Conservation (phyloP, 768 basidiomycete species). For the Lyophyllum semitale region DNA sequence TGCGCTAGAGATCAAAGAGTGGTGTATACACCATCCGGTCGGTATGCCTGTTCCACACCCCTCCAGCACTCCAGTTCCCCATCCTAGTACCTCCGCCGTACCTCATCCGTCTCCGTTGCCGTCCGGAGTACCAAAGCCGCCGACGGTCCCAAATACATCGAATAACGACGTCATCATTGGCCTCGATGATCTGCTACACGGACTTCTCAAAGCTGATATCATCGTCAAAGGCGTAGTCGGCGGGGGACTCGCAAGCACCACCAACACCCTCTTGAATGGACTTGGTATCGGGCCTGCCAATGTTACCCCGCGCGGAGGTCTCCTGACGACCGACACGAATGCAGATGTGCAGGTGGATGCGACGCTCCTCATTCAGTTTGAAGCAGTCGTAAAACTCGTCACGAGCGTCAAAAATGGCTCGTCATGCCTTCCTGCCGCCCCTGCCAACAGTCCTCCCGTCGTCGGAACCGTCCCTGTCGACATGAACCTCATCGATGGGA, state of each 20-base stretch:
- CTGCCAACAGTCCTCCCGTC: neutral
- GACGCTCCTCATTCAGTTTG: slow-evolving; percentile 9
- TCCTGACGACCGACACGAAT: too few relatives aligned
- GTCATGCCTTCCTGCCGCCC: slow-evolving; percentile 1
- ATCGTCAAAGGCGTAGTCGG: slow-evolving; percentile 21
- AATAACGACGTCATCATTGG: slow-evolving; percentile 24
- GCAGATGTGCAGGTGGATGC: too few relatives aligned
- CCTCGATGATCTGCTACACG: slow-evolving; percentile 23
- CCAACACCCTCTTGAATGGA: slow-evolving; percentile 22
- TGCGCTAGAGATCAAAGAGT: slow-evolving; percentile 9
- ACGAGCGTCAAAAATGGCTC: slow-evolving; percentile 7
- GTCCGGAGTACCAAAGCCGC: neutral
- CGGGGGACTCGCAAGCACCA: too few relatives aligned
- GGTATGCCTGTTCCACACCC: neutral
- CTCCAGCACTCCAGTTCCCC: neutral
- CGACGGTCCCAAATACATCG: neutral
- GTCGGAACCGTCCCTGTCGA: slow-evolving; percentile 2
- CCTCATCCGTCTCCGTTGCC: neutral
- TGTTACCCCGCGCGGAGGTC: too few relatives aligned
- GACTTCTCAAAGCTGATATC: slow-evolving; percentile 16
- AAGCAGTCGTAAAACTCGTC: slow-evolving; percentile 7
- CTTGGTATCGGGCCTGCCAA: slow-evolving; percentile 21
- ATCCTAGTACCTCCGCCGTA: neutral
- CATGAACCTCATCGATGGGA: slow-evolving; percentile 8
- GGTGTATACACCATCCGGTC: slow-evolving; percentile 13